phyloP scores from a whole-genome alignment of 129 eudicot genomes.

The Flaveria trinervia region DNA sequence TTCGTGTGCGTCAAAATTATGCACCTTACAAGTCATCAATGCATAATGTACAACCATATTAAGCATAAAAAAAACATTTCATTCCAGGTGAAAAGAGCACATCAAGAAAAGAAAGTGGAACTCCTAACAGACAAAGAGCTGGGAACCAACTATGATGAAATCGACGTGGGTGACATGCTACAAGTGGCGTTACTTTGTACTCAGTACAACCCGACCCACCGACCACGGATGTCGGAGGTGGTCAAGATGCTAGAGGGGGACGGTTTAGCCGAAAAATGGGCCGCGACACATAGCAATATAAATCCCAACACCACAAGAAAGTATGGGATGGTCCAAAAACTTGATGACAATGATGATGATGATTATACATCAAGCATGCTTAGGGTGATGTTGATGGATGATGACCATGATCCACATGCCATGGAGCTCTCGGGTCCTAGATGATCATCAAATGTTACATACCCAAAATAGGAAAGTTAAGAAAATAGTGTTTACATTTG shows the following conservation, averaged over 20 bases:
- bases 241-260: constrained; percentile 93
- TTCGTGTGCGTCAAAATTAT: not conserved
- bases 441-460: constrained; percentile 41
- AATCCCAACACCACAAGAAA: constrained; percentile 36
- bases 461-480: constrained; percentile 31
- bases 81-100: constrained; percentile 74
- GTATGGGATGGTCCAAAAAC: constrained; percentile 29
- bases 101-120: constrained; percentile 82
- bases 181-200: constrained; percentile 85
- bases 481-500: constrained; percentile 26
- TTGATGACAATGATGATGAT: constrained; percentile 66
- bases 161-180: constrained; percentile 81
- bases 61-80: not conserved
- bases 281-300: constrained; percentile 65
- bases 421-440: constrained; percentile 99
- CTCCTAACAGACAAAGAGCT: constrained; percentile 68
- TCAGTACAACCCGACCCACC: constrained; percentile 60
- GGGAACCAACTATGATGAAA: constrained; percentile 63
- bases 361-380: constrained; percentile 71
- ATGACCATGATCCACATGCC: constrained; percentile 80
- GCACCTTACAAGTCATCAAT: not conserved
- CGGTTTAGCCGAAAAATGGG: constrained; percentile 81
- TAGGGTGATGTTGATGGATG: constrained; percentile 73
- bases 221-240: constrained; percentile 90
- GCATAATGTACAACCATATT: constrained; percentile 9